Conservation (phyloP, 2,329 filamentous ascomycete species). For the Phialophora expanda region DNA sequence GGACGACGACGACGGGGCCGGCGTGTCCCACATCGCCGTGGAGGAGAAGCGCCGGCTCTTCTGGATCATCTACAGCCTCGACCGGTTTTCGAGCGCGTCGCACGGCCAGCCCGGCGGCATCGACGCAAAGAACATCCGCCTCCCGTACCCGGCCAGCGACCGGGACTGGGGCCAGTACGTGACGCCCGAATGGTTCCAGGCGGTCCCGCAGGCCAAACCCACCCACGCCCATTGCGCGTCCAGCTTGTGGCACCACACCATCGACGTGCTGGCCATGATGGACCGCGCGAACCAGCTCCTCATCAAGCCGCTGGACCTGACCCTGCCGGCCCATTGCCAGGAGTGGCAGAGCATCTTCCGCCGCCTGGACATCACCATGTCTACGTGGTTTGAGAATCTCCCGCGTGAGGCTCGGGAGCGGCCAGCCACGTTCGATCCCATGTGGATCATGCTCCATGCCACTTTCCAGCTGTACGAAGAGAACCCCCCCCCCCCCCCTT, state of each 20-base stretch:
- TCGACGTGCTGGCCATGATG: slow-evolving; percentile 23
- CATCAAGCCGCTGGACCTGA: slow-evolving; percentile 18
- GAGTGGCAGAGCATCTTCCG: slow-evolving; percentile 27
- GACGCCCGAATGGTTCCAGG: slow-evolving; percentile 21
- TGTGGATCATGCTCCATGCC: slow-evolving; percentile 26
- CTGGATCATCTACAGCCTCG: slow-evolving; percentile 23
- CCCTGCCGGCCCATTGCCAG: slow-evolving; percentile 22
- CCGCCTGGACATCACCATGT: slow-evolving; percentile 23
- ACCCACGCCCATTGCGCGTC: slow-evolving; percentile 17
- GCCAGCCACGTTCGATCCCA: slow-evolving; percentile 23
- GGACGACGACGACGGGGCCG: slow-evolving; percentile 19
- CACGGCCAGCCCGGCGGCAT: slow-evolving; percentile 24
- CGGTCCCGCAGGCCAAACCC: slow-evolving; percentile 8
- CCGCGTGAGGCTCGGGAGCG: slow-evolving; percentile 13
- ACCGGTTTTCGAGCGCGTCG: slow-evolving; percentile 22
- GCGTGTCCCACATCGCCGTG: slow-evolving; percentile 7
- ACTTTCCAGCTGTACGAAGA: slow-evolving; percentile 20
- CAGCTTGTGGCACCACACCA: slow-evolving; percentile 20
- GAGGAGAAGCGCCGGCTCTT: slow-evolving; percentile 25
- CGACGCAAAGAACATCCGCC: slow-evolving; percentile 18
- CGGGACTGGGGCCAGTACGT: slow-evolving; percentile 15
- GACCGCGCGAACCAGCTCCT: slow-evolving; percentile 24
- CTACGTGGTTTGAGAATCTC: slow-evolving; percentile 23
- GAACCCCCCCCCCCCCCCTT: background rate
- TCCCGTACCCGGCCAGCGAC: slow-evolving; percentile 15